A percentile compares a stretch with the other conserved stretches of the same genome.
Conservation (phyloP, 257 asterid species). For the Oldenlandia corymbosa region DNA sequence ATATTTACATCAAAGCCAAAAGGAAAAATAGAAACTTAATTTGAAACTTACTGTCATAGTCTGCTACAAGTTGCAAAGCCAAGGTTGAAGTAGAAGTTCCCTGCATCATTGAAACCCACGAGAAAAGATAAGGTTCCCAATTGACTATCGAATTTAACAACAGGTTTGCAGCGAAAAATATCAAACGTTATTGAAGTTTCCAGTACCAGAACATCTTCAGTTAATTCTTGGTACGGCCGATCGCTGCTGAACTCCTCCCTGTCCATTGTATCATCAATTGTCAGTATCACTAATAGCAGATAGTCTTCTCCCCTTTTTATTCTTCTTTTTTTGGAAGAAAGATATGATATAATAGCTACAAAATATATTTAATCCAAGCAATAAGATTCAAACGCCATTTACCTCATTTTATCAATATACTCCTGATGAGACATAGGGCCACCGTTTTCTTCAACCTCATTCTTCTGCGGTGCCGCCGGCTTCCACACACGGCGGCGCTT, state of each 20-base stretch:
- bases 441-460: slow-evolving; percentile 31
- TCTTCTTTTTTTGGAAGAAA: neutral
- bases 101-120: slow-evolving; percentile 28
- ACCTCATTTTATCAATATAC: slow-evolving; percentile 65
- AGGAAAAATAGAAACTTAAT: slow-evolving; percentile 13
- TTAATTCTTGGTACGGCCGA: slow-evolving; percentile 51
- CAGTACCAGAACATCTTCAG: slow-evolving; percentile 60
- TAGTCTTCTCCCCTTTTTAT: too few species aligned
- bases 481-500: slow-evolving; percentile 45
- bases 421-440: slow-evolving; percentile 78
- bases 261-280: slow-evolving; percentile 14
- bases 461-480: slow-evolving; percentile 24
- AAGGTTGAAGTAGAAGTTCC: slow-evolving; percentile 43
- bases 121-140: slow-evolving; percentile 11
- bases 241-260: slow-evolving; percentile 61
- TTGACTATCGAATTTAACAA: neutral
- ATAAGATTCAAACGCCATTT: neutral
- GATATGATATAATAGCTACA: neutral
- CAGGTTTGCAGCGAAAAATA: neutral
- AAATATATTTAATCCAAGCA: neutral
- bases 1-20: neutral
- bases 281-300: neutral
- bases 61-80: slow-evolving; percentile 45
- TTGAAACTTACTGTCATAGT: slow-evolving; percentile 53
- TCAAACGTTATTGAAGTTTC: neutral